These are phyloP conservation scores for Wickerhamomyces mucosus DNA, from an alignment of 805 yeast genomes.

Conservation along the genomic window DNA sequence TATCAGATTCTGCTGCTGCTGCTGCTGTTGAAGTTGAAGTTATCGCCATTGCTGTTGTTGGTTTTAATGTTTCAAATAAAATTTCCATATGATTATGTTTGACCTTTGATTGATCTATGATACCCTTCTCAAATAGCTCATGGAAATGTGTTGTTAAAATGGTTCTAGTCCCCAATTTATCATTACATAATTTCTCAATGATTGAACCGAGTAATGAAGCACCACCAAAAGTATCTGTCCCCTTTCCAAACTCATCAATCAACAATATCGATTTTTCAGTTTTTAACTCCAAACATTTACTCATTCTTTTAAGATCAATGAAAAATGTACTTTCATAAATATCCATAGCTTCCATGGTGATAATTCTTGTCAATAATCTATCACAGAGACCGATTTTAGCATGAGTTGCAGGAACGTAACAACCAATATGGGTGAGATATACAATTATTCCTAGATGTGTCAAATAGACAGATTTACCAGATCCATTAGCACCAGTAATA, in stretches of 20 bases:
- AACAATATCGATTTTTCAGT: slow-evolving; percentile 34
- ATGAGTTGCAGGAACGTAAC: slow-evolving; percentile 39
- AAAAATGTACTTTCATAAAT: slow-evolving; percentile 39
- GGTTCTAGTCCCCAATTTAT: slow-evolving; percentile 15
- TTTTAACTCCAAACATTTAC: slow-evolving; percentile 29
- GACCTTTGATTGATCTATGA: slow-evolving; percentile 16
- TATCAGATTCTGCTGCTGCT: slow-evolving; percentile 3
- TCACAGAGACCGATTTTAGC: slow-evolving; percentile 40
- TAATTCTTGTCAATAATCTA: slow-evolving; percentile 36
- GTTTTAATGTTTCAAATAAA: too few species aligned
- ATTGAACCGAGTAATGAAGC: slow-evolving; percentile 34
- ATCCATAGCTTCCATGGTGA: slow-evolving; percentile 29
- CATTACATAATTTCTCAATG: slow-evolving; percentile 17
- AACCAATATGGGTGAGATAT: slow-evolving; percentile 43
- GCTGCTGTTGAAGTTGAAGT: background rate
- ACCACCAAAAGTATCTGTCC: slow-evolving; percentile 38
- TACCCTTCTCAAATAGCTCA: slow-evolving; percentile 25
- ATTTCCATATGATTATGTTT: slow-evolving; percentile 29
- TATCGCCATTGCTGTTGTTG: too few species aligned
- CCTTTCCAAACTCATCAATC: slow-evolving; percentile 47
- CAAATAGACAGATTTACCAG: slow-evolving; percentile 45
- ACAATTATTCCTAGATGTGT: slow-evolving; percentile 40
- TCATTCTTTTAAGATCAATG: slow-evolving; percentile 37
- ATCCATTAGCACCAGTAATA: slow-evolving; percentile 40
- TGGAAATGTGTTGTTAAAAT: slow-evolving; percentile 35